These are phyloP conservation scores for Crithidia sp. DNA, from an alignment of 208 protist genomes.

Conservation along the genomic window DNA sequence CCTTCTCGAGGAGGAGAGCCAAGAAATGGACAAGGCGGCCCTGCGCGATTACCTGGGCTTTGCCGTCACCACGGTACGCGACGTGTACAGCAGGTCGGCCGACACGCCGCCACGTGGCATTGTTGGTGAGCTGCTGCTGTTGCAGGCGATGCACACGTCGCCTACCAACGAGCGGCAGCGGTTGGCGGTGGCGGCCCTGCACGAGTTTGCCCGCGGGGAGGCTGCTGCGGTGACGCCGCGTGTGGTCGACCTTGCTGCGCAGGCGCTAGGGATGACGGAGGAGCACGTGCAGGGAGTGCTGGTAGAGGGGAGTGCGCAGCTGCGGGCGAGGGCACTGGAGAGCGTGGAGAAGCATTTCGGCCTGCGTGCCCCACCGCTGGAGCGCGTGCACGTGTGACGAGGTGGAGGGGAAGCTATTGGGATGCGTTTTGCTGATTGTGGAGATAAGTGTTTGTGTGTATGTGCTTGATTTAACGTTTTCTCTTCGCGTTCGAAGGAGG, in stretches of 20 bases:
- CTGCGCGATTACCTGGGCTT: constrained; percentile 15
- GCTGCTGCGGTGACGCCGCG: constrained; percentile 34
- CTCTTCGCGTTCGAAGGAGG: too few species aligned
- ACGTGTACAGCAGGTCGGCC: constrained; percentile 23
- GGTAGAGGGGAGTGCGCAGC: constrained; percentile 46
- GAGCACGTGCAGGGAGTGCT: constrained; percentile 61
- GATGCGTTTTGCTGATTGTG: neutral
- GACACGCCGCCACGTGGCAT: constrained; percentile 32
- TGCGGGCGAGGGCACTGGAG: constrained; percentile 47
- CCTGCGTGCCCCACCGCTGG: constrained; percentile 6
- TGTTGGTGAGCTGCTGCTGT: constrained; percentile 54
- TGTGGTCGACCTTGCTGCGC: constrained; percentile 32
- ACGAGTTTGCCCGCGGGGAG: constrained; percentile 42
- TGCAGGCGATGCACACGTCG: constrained; percentile 27
- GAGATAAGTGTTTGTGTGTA: too few species aligned
- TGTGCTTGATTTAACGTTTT: too few species aligned
- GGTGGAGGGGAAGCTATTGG: neutral
- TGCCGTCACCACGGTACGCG: constrained; percentile 23
- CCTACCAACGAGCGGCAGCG: constrained; percentile 24
- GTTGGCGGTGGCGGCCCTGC: constrained; percentile 59
- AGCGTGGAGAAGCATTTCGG: constrained; percentile 3
- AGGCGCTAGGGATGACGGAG: constrained; percentile 52
- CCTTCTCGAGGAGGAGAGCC: constrained; percentile 60
- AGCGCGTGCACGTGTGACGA: neutral
- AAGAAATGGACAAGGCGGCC: constrained; percentile 25